Evolutionary conservation across 805 yeast genomes (phyloP), one percentile per base, ranked within the genome.

Genomic region (Pichia sporocuriosa): DNA sequence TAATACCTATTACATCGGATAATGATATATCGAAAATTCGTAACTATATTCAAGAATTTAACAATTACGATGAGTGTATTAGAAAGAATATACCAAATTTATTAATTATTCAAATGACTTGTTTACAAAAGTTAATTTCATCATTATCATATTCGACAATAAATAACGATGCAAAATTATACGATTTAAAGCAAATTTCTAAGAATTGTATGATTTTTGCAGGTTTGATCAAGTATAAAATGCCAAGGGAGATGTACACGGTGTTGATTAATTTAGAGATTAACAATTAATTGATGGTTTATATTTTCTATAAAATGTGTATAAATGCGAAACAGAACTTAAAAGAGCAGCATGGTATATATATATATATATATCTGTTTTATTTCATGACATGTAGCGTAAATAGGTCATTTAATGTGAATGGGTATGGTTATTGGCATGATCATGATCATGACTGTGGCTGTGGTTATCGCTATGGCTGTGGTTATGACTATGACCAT

Each of bases 151-250:
- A 33, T 24, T 33, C 36, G 3, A 10, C 19, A 15, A 26, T 51
- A 41, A 28, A 50, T 38, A 36, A 47, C 28, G 66, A 72, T 32
- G 76, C 73, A 43, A 83, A 80, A 56, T 62, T 73, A 17, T 67
- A 61, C 3, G 73, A 76, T 32, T 65, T 86, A 55, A 69, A 69
- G 38, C 72, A 72, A 47, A 70, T 82, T 48, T 87, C 95, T 2
- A 82, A 79, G 59, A 87, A 87, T 61, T 84, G 95, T 61, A 87
- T 89, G 88, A 77, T 89, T 3, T 90, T 83, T 60, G 95, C 97
- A 6, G 97, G 97, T 46, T 83, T 90, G 80, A 81, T 89, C 28
- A 95, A 86, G 63, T 88, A 84, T 63, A 81, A 83, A 58, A 86
- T 89, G 94, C 95, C 96, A 8, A 64, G 82, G 44, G 95, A 86